Evolutionary conservation across 2,329 filamentous ascomycete species (phyloP), one percentile per base, ranked within the genome.

Genomic region (Botrytis galanthina): DNA sequence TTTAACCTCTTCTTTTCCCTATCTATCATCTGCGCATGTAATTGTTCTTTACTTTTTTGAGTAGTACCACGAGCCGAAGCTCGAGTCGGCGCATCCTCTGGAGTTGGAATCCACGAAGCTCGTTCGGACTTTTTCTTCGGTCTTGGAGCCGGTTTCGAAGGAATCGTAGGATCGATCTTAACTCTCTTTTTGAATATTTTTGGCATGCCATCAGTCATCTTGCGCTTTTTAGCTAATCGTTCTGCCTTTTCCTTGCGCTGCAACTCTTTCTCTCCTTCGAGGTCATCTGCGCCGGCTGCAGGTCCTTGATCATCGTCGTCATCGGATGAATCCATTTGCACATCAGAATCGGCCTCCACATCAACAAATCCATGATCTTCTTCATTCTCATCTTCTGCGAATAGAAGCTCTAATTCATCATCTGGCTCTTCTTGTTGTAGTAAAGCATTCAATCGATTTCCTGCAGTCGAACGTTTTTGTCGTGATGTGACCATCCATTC

Each of bases 181-280:
- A 93, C 91, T 81, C 90, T 94, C 82, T 95, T 95, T 75, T 91
- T 85, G 79, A 91, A 91, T 76, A 88, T 88, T 72, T 88, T 88
- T 8, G 92, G 90, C 74, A 94, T 90, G 42, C 89, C 90, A 74
- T 94, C 90, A 79, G 93, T 90, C 1, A 91, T 89, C 80, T 95
- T 97, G 77, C 94, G 90, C 83, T 97, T 97, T 81, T 93, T 93
- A 4, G 87, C 89, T 73, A 87, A 83, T 78, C 86, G 88, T 78
- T 92, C 91, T 74, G 88, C 89, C 77, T 90, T 91, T 73, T 92
- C 93, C 78, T 92, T 89, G 76, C 89, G 91, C 83, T 96, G 90
- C 72, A 99, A 82, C 82, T 97, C 94, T 79, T 91, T 92, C 83
- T 99, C 96, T 48, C 96, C 96, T 73, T 93, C 93, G 7, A 96